phyloP scores from a whole-genome alignment of 2,329 filamentous ascomycete species.

The Ceratocystis diversiconidia region DNA sequence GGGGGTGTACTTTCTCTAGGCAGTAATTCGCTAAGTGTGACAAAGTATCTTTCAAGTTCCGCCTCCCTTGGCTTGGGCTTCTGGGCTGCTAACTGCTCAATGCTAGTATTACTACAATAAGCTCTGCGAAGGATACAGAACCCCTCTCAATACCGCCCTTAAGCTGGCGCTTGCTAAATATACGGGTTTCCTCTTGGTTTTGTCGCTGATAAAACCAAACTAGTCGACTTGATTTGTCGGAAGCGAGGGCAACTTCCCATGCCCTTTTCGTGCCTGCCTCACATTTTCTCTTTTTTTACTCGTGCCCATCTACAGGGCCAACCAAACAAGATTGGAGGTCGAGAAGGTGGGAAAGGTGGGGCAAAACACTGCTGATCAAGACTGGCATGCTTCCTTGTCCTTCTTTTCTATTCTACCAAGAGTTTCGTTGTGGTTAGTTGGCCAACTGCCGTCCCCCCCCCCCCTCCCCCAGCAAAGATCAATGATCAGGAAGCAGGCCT shows the following conservation, averaged over 20 bases:
- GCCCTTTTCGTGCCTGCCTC: not conserved
- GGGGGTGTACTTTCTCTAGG: not conserved
- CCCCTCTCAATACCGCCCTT: too few species aligned
- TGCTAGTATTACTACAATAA: too few species aligned
- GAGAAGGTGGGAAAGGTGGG: not conserved
- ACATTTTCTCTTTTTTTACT: not conserved
- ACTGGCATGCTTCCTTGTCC: not conserved
- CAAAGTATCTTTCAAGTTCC: not conserved
- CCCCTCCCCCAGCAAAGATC: too few species aligned
- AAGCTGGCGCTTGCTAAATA: not conserved
- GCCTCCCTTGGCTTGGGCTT: not conserved
- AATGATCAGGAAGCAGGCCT: too few species aligned
- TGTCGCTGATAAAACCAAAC: not conserved
- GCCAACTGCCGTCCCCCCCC: not conserved
- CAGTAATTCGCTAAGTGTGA: constrained; percentile 4
- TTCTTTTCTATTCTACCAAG: constrained; percentile 8
- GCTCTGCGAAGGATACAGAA: too few species aligned
- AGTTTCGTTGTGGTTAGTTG: not conserved
- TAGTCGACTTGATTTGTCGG: not conserved
- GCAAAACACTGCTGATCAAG: not conserved
- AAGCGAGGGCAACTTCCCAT: not conserved
- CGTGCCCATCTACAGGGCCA: not conserved
- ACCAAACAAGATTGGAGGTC: not conserved
- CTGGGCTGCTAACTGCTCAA: not conserved
- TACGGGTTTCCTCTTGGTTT: not conserved